Base-by-base conservation (phyloP, 345 rosid genomes). In the Trapa bicornis region DNA sequence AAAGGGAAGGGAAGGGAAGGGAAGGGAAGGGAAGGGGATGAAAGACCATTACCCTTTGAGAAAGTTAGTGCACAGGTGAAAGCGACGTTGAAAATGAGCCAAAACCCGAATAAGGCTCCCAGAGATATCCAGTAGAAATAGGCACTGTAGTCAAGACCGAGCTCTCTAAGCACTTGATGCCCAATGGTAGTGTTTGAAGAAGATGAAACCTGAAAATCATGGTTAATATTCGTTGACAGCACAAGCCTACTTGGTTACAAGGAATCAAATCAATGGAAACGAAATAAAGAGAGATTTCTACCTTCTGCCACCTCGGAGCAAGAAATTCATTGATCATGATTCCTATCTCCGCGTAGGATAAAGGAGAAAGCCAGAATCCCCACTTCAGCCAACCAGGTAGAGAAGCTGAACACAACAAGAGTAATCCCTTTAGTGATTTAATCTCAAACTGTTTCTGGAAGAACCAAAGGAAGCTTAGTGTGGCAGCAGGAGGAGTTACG, bases 221-320 rank as follows among this genome's bases (percentile, higher is more conserved):
- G 53, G 57, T 47, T 14, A 50, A 22, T 13, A 43, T 45, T 22
- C 29, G 64, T 16, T 60, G 33, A 2, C 22, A 62, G 6, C 37
- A 17, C n/a, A 35, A 11, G 12, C 10, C 37, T 22, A 22, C 29
- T 22, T 22, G 29, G 29, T 22, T 22, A 22, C 29, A 22, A 22
- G 29, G 29, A 22, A 22, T 22, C 29, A 22, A 22, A 22, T 22
- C 29, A 22, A 22, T 22, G 29, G 29, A 22, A 22, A 22, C 29
- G 29, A 22, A 22, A 22, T 22, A 22, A 22, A 22, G 29, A 22
- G 29, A 39, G 12, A 36, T 35, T 39, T 53, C 72, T 67, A 82
- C 88, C 84, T 85, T 65, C 69, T 75, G 76, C 89, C 89, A 85
- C 66, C 86, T 73, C 15, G 80, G 89, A 35, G 83, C 76, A 0